Base-by-base conservation (phyloP, 495 filamentous ascomycete genomes). In the Penicillium taxi region DNA sequence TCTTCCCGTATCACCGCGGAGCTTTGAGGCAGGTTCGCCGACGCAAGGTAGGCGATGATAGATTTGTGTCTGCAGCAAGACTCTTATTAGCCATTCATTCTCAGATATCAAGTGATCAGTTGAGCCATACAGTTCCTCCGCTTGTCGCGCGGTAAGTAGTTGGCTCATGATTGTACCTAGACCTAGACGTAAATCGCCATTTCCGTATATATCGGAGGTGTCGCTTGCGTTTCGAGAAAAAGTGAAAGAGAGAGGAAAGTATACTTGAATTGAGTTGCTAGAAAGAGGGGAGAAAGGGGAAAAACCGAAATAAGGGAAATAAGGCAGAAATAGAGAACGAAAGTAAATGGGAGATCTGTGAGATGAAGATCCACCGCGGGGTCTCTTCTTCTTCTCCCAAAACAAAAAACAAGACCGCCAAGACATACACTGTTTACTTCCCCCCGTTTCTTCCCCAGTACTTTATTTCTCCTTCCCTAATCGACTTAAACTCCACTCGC, bases 21-120 rank as follows among this genome's bases (percentile, higher is more conserved):
- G 47, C 76, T 80, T 37, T 75, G 75, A 24, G 70, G 47, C 24
- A 93, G 74, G 45, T 81, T 80, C 44, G 68, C 73, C n/a, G 85
- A 77, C 26, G 74, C 69, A 12, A 94, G 74, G 57, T 94, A 95
- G 50, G 89, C 87, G 38, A 94, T 81, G 33, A 94, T 82, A 22
- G 86, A 78, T 67, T 90, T 89, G 64, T 94, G 86, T 53, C 88
- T 94, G 67, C 43, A 44, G 31, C 14, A 36, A 35, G 27, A 39
- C 28, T 16, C 22, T 12, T 30, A 13, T 51, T 36, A 33, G 44
- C 15, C 17, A 21, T 48, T 27, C 50, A 39, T 31, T 2, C 25
- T 35, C 32, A 14, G 20, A 14, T 19, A 16, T 26, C 18, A 33
- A 4, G 27, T 15, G 15, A 32, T 12, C 9, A 13, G 5, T 17